Percentiles rank a stretch among this genome's conserved stretches.
phyloP scores from a whole-genome alignment of 73 alveolate genomes.

The Loxodes magnus region DNA sequence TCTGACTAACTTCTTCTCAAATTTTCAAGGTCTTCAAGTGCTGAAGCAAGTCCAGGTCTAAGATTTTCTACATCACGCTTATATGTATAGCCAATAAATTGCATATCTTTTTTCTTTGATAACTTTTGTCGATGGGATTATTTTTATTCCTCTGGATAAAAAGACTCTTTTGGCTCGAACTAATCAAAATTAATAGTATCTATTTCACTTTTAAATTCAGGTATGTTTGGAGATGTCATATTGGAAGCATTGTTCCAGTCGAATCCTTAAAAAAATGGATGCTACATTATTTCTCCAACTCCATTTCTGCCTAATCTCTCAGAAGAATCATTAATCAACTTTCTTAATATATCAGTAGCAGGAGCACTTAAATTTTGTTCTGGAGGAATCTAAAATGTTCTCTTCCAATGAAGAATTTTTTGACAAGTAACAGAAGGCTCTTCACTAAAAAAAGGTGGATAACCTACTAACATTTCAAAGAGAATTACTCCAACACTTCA shows the following conservation, averaged over 20 bases:
- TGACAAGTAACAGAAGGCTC: conserved; percentile 48
- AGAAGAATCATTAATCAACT: conserved; percentile 57
- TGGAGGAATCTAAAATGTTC: conserved; percentile 58
- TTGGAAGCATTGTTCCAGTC: conserved; percentile 35
- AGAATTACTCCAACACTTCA: conserved; percentile 80
- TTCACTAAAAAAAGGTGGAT: conserved; percentile 83
- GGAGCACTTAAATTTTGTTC: conserved; percentile 60
- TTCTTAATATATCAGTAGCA: conserved; percentile 51
- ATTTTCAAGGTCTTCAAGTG: conserved; percentile 8
- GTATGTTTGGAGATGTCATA: conserved; percentile 33
- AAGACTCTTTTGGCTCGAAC: conserved; percentile 54
- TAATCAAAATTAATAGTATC: conserved; percentile 41
- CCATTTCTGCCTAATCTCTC: conserved; percentile 46
- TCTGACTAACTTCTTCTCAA: too few species aligned
- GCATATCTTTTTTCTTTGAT: conserved; percentile 14
- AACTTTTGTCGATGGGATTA: conserved; percentile 16
- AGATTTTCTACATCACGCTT: conserved; percentile 47
- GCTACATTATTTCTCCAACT: conserved; percentile 42
- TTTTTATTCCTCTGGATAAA: conserved; percentile 32
- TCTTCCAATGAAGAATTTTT: conserved; percentile 54
- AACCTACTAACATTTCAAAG: conserved; percentile 84
- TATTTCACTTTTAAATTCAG: conserved; percentile 41
- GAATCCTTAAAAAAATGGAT: conserved; percentile 50
- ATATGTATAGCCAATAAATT: conserved; percentile 45
- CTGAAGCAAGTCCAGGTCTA: conserved; percentile 17